A percentile compares a stretch with the other conserved stretches of the same genome.
Evolutionary conservation across 441 rosid species (phyloP).

Genomic region (Erodium texanum): DNA sequence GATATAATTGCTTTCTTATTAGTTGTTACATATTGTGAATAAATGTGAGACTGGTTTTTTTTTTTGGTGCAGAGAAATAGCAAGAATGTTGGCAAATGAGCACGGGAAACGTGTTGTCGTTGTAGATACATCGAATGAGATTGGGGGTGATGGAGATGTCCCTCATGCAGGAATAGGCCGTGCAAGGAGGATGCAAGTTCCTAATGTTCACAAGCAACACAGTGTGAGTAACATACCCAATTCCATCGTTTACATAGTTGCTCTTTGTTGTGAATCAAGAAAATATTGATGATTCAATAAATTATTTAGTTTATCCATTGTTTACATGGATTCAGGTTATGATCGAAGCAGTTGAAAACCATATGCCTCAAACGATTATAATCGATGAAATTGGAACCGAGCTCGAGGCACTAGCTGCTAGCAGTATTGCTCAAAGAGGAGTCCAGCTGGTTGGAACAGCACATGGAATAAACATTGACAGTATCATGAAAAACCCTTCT

Average conservation of each 20-base stretch:
- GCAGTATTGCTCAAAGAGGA: slow-evolving; percentile 95
- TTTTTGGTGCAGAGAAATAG: slow-evolving; percentile 49
- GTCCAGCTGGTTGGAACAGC: slow-evolving; percentile 95
- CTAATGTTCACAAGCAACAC: slow-evolving; percentile 85
- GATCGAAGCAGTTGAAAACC: slow-evolving; percentile 99
- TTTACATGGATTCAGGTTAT: slow-evolving; percentile 48
- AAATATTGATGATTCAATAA: too few species aligned
- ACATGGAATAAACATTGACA: slow-evolving; percentile 89
- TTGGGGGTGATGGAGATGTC: slow-evolving; percentile 96
- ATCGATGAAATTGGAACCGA: slow-evolving; percentile 95
- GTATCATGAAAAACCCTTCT: slow-evolving; percentile 80
- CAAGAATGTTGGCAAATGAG: slow-evolving; percentile 92
- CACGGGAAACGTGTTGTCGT: slow-evolving; percentile 78
- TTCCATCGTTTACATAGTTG: not conserved
- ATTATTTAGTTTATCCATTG: too few species aligned
- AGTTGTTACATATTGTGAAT: slow-evolving; percentile 3
- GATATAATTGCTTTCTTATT: not conserved
- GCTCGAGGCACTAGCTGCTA: slow-evolving; percentile 94
- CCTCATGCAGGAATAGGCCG: slow-evolving; percentile 92
- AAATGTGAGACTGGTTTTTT: slow-evolving; percentile 3
- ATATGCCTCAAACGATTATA: slow-evolving; percentile 83
- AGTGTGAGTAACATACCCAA: slow-evolving; percentile 37
- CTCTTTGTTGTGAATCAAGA: not conserved
- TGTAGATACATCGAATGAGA: slow-evolving; percentile 92
- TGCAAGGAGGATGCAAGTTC: slow-evolving; percentile 98